Percentiles rank a stretch among this genome's conserved stretches.
These are phyloP conservation scores for Ceratocystis smalleyi DNA, from an alignment of 2,329 filamentous ascomycete genomes.

Conservation along the genomic window DNA sequence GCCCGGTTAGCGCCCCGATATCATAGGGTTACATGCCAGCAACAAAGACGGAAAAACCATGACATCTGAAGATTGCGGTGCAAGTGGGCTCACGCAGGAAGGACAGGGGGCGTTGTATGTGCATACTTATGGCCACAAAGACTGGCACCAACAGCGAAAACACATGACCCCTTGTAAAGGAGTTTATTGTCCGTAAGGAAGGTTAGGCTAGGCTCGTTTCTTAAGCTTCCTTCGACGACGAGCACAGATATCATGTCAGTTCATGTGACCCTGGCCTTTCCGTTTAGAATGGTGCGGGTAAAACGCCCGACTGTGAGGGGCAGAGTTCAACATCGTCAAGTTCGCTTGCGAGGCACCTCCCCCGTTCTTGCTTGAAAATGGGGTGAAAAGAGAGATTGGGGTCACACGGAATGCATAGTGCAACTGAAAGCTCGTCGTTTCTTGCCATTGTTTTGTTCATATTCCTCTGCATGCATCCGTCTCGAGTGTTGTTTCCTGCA, in stretches of 20 bases:
- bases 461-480: not conserved
- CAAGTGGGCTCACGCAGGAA: not conserved
- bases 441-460: not conserved
- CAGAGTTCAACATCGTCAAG: too few species aligned
- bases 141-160: not conserved
- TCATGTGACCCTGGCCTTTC: not conserved
- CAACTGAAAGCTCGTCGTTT: not conserved
- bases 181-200: not conserved
- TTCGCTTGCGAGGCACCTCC: too few species aligned
- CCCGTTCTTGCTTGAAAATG: too few species aligned
- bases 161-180: not conserved
- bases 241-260: not conserved
- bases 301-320: not conserved
- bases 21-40: too few species aligned
- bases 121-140: not conserved
- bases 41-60: too few species aligned
- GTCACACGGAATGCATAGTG: not conserved
- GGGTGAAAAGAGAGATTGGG: not conserved
- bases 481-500: not conserved
- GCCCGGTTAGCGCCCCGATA: too few species aligned
- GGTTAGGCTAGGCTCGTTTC: not conserved
- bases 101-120: not conserved
- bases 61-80: too few species aligned
- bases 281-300: not conserved
- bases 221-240: not conserved